Conservation (phyloP, 805 yeast species). For the Citeromyces nyonsensis region DNA sequence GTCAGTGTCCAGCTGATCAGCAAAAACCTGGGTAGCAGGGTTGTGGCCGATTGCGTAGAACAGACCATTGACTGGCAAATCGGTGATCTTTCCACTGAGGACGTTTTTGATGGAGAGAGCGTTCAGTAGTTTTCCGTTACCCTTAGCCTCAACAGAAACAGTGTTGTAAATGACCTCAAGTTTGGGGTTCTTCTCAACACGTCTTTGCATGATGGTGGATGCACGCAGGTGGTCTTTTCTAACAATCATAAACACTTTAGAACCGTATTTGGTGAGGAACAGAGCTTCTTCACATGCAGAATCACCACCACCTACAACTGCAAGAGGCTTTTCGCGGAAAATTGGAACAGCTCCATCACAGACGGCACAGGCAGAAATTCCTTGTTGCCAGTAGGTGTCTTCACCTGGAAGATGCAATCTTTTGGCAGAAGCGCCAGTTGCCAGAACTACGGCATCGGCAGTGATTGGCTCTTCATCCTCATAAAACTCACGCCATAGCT, state of each 20-base stretch:
- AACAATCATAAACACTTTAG: constrained; percentile 85
- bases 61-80: constrained; percentile 74
- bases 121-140: constrained; percentile 76
- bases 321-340: constrained; percentile 94
- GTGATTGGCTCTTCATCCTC: constrained; percentile 88
- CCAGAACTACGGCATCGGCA: constrained; percentile 82
- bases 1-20: constrained; percentile 68
- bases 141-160: constrained; percentile 77
- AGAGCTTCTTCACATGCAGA: constrained; percentile 99
- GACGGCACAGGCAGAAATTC: constrained; percentile 98
- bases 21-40: constrained; percentile 82
- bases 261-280: constrained; percentile 93
- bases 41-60: constrained; percentile 97
- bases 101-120: constrained; percentile 53
- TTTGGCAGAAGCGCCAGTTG: constrained; percentile 98
- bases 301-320: constrained; percentile 98
- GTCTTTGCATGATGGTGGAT: constrained; percentile 91
- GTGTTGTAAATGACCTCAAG: constrained; percentile 84
- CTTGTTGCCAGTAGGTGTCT: constrained; percentile 97
- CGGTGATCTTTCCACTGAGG: constrained; percentile 51
- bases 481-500: constrained; percentile 90
- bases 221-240: constrained; percentile 94
- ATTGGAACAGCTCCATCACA: constrained; percentile 99
- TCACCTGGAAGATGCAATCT: constrained; percentile 92
- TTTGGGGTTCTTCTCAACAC: constrained; percentile 73